Conservation (phyloP, 352 stramenopile species). For the Phytophthora cactorum region DNA sequence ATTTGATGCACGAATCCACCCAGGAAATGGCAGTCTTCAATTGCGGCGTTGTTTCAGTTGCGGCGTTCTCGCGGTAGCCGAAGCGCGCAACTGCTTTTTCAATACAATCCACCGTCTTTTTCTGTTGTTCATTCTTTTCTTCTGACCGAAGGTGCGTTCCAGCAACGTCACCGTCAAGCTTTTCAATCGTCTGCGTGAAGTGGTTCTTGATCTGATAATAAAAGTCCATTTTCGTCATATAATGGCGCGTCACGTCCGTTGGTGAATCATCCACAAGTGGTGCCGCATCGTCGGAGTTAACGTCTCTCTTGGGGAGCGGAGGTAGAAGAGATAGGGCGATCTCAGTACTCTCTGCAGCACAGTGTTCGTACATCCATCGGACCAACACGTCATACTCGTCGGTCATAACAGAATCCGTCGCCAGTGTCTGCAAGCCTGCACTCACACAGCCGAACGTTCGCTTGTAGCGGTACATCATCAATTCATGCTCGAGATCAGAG, state of each 20-base stretch:
- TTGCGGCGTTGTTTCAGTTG: background rate
- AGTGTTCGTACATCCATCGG: background rate
- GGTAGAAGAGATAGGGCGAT: background rate
- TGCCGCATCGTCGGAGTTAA: background rate
- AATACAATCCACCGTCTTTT: background rate
- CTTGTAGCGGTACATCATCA: background rate
- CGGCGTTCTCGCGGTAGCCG: background rate
- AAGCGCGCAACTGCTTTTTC: background rate
- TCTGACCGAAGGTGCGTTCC: background rate
- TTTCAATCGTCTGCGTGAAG: background rate
- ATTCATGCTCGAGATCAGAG: background rate
- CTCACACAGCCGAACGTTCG: background rate
- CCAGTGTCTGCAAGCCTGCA: background rate
- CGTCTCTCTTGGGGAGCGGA: background rate
- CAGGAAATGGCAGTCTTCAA: background rate
- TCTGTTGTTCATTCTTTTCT: background rate
- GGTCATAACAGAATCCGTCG: background rate
- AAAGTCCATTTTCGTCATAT: background rate
- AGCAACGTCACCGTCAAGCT: background rate
- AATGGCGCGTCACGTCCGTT: background rate
- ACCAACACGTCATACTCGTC: background rate
- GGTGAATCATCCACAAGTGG: background rate
- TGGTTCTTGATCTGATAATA: conserved; percentile 1
- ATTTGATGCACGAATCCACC: background rate
- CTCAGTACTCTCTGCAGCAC: background rate